Percentiles rank a stretch among this genome's conserved stretches.
phyloP scores from a whole-genome alignment of 345 rosid species.

The Populus ilicifolia region DNA sequence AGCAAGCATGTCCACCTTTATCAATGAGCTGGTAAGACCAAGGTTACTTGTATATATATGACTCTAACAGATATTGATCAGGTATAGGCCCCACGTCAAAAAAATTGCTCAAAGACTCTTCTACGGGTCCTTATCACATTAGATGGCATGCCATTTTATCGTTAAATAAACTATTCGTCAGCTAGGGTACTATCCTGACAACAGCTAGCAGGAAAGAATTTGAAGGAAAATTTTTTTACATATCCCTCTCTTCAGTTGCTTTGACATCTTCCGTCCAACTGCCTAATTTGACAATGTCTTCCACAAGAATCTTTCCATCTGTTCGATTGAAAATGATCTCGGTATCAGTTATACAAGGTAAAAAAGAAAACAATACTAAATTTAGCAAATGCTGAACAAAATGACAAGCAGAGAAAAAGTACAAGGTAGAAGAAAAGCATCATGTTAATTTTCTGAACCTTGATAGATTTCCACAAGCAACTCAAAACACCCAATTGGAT shows the following conservation, averaged over 20 bases:
- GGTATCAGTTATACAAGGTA: not conserved
- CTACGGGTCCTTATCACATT: not conserved
- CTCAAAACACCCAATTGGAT: not conserved
- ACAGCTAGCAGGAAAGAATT: not conserved
- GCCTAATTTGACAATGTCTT: conserved; percentile 85
- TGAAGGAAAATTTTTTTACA: not conserved
- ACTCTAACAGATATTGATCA: not conserved
- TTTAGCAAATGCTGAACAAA: not conserved
- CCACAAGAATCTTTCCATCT: conserved; percentile 95
- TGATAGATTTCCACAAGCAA: not conserved
- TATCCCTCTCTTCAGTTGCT: conserved; percentile 40
- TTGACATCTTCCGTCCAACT: conserved; percentile 51
- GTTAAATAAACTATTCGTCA: not conserved
- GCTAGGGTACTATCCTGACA: not conserved
- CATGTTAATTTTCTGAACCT: not conserved
- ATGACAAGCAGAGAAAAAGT: not conserved
- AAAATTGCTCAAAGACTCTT: not conserved
- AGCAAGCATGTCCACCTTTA: not conserved
- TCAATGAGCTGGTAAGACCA: not conserved
- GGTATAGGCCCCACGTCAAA: not conserved
- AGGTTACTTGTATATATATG: not conserved
- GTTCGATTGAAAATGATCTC: conserved; percentile 16
- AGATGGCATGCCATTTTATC: not conserved
- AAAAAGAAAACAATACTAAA: not conserved
- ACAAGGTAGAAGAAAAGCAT: too few species aligned